Conservation (phyloP, 768 basidiomycete genomes). For the Suillus occidentalis region DNA sequence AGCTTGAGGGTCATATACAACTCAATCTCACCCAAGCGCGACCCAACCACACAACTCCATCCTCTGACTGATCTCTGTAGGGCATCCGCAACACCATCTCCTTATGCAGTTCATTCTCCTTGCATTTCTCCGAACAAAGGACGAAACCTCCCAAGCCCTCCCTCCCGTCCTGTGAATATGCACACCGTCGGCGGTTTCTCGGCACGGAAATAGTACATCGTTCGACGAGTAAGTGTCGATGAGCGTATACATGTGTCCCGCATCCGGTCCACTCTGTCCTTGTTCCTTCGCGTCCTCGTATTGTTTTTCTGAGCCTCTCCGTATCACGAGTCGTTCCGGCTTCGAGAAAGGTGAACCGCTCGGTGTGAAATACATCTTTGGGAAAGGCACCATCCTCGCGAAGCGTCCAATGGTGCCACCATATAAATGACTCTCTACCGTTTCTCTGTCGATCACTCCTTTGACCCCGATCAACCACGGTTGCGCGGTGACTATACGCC, state of each 20-base stretch:
- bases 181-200: conserved; percentile 21
- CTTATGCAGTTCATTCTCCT: conserved; percentile 16
- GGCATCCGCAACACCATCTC: conserved; percentile 24
- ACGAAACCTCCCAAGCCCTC: conserved; percentile 25
- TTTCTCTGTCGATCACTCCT: conserved; percentile 13
- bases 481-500: conserved; percentile 14
- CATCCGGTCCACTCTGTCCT: not conserved
- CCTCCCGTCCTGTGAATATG: conserved; percentile 21
- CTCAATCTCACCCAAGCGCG: not conserved
- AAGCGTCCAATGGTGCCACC: conserved; percentile 7
- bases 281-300: not conserved
- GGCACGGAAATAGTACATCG: conserved; percentile 21
- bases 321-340: not conserved
- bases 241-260: not conserved
- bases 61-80: not conserved
- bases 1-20: no score
- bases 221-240: conserved; percentile 13
- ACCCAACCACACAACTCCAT: not conserved
- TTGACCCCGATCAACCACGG: conserved; percentile 24
- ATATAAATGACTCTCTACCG: conserved; percentile 12
- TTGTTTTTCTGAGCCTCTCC: not conserved
- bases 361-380: not conserved
- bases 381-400: not conserved
- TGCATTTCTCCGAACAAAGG: conserved; percentile 21
- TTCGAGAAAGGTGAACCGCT: not conserved